Conservation (phyloP, 2,329 filamentous ascomycete species). For the Pseudogymnoascus sp. region DNA sequence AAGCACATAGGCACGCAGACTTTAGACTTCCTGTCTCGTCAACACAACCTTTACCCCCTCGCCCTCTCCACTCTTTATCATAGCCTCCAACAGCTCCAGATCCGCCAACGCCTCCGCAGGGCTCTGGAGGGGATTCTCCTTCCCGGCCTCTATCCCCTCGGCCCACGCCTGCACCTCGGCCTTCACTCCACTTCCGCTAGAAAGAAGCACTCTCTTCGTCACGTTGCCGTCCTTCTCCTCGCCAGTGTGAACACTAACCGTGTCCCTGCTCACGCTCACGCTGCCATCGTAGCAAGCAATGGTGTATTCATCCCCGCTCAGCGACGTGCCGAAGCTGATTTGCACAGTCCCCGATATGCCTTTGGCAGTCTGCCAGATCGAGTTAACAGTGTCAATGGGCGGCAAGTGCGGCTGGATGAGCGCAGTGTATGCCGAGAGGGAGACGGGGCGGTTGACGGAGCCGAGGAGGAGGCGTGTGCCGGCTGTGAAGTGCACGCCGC, state of each 20-base stretch:
- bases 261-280: conserved; percentile 21
- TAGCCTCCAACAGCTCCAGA: conserved; percentile 28
- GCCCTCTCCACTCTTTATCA: conserved; percentile 30
- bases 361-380: conserved; percentile 27
- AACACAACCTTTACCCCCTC: conserved; percentile 23
- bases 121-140: conserved; percentile 20
- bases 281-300: conserved; percentile 29
- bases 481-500: conserved; percentile 66
- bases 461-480: conserved; percentile 54
- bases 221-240: conserved; percentile 22
- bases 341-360: conserved; percentile 28
- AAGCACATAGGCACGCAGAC: background rate
- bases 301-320: conserved; percentile 26
- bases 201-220: conserved; percentile 24
- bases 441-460: conserved; percentile 21
- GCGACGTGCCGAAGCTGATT: conserved; percentile 27
- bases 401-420: conserved; percentile 26
- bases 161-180: conserved; percentile 28
- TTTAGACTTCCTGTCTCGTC: conserved; percentile 6
- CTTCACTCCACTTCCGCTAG: conserved; percentile 26
- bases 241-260: conserved; percentile 25
- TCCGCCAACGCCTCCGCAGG: conserved; percentile 25
- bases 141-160: conserved; percentile 22
- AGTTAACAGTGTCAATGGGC: conserved; percentile 29
- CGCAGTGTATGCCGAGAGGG: conserved; percentile 24